These are phyloP conservation scores for Alternaria tenuissima DNA, from an alignment of 2,329 filamentous ascomycete species.

Conservation along the genomic window DNA sequence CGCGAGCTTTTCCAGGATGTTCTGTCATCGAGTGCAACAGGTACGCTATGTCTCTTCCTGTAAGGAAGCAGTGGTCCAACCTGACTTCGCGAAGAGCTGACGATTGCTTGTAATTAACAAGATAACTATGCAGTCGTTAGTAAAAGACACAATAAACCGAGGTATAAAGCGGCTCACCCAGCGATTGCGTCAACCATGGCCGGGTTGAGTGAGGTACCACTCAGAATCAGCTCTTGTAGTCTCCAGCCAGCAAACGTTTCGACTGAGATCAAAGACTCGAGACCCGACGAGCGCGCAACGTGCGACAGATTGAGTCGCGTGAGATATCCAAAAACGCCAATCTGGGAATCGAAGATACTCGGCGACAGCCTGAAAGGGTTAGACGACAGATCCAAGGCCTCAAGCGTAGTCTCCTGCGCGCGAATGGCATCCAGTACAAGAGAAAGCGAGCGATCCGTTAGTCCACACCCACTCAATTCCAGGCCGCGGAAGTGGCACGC, in stretches of 20 bases:
- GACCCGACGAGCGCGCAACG: constrained; percentile 68
- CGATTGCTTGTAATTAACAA: constrained; percentile 66
- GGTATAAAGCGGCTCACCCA: constrained; percentile 27
- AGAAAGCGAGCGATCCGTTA: constrained; percentile 66
- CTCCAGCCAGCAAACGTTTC: constrained; percentile 73
- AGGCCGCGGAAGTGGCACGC: constrained; percentile 71
- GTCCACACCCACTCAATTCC: constrained; percentile 70
- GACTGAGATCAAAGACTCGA: constrained; percentile 69
- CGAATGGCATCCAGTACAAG: constrained; percentile 70
- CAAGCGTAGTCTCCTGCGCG: constrained; percentile 71
- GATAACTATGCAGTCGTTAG: constrained; percentile 62
- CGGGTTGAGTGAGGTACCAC: constrained; percentile 68
- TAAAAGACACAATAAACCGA: neutral
- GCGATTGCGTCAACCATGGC: constrained; percentile 71
- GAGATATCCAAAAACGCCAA: constrained; percentile 72
- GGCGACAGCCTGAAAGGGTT: constrained; percentile 72
- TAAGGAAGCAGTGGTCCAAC: constrained; percentile 72
- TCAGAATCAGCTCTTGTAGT: constrained; percentile 71
- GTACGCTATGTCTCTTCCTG: constrained; percentile 69
- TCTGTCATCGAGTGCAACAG: constrained; percentile 70
- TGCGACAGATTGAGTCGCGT: constrained; percentile 72
- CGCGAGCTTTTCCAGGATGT: constrained; percentile 59
- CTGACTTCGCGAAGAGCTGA: constrained; percentile 67
- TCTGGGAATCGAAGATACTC: constrained; percentile 69
- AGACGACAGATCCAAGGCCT: constrained; percentile 72